phyloP scores from a whole-genome alignment of 306 rosid species.

The Styphnolobium japonicum region DNA sequence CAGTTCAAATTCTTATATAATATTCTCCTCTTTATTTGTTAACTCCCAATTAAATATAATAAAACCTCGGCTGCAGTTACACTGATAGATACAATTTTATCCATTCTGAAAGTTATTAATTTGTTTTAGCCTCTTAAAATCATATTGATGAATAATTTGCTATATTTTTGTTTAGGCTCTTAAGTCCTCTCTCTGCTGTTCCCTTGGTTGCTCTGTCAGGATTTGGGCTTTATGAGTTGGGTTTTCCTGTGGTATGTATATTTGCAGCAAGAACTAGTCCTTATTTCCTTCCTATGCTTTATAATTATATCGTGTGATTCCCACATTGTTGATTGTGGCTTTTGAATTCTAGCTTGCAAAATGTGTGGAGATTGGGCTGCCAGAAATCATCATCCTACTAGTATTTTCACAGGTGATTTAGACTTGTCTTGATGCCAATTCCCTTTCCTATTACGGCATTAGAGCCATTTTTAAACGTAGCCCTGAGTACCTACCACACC shows the following conservation, averaged over 20 bases:
- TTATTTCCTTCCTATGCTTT: neutral
- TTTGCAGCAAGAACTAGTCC: neutral
- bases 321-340: neutral
- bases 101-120: neutral
- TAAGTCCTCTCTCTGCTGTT: conserved; percentile 65
- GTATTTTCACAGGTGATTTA: conserved; percentile 60
- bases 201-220: conserved; percentile 72
- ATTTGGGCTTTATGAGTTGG: conserved; percentile 65
- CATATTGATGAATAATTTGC: neutral
- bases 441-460: neutral
- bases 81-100: neutral
- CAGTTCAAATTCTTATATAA: neutral
- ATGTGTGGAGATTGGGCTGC: conserved; percentile 77
- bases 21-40: neutral
- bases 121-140: neutral
- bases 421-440: neutral
- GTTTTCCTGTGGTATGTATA: conserved; percentile 64
- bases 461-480: neutral
- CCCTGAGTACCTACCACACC: neutral
- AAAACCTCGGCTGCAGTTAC: neutral
- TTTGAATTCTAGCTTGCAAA: conserved; percentile 52
- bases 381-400: conserved; percentile 57
- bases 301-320: neutral
- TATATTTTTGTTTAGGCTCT: conserved; percentile 45
- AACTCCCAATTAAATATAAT: neutral